Conservation (phyloP, 331 rosid species). For the Dryas integrifolia region DNA sequence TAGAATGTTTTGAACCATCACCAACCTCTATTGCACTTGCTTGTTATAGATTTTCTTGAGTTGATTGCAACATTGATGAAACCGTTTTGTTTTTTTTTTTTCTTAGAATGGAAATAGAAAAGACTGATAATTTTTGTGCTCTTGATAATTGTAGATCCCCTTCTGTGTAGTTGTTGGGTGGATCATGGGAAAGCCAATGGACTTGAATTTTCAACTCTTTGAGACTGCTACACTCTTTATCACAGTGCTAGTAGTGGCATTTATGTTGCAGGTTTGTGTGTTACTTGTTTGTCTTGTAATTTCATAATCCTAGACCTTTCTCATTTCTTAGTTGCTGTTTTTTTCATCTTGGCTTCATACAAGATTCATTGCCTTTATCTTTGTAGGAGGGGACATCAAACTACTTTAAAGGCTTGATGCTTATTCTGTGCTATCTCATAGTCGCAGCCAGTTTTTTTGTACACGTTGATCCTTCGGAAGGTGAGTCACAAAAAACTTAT, state of each 20-base stretch:
- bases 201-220: conserved; percentile 88
- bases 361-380: conserved; percentile 1
- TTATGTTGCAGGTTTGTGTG: conserved; percentile 79
- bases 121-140: neutral
- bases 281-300: neutral
- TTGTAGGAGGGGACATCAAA: conserved; percentile 57
- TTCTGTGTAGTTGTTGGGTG: conserved; percentile 93
- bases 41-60: neutral
- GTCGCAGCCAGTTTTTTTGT: conserved; percentile 58
- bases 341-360: neutral
- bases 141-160: conserved; percentile 61
- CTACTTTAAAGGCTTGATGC: conserved; percentile 61
- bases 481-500: conserved; percentile 32
- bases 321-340: neutral
- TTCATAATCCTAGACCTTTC: too few species aligned
- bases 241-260: conserved; percentile 87
- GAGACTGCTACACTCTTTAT: conserved; percentile 93
- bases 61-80: neutral
- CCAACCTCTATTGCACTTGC: neutral
- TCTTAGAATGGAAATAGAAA: neutral
- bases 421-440: conserved; percentile 54
- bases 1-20: neutral
- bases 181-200: conserved; percentile 88
- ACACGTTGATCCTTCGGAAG: conserved; percentile 45
- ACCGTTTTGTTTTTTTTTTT: neutral